Conservation (phyloP, 495 filamentous ascomycete species). For the Platismatia glauca region DNA sequence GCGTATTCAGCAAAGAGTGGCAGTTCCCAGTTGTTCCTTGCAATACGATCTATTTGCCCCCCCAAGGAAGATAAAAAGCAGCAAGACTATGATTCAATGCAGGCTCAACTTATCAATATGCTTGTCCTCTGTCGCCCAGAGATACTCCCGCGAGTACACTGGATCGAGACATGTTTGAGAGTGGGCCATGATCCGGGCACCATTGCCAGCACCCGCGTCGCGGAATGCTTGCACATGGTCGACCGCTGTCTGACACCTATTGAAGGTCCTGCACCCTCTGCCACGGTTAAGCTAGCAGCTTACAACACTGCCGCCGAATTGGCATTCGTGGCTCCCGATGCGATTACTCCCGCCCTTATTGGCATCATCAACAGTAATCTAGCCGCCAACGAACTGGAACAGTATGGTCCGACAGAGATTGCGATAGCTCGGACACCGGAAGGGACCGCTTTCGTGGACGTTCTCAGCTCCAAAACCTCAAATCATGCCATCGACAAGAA, state of each 20-base stretch:
- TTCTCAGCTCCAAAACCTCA: slow-evolving; percentile 68
- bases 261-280: not conserved
- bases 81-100: slow-evolving; percentile 31
- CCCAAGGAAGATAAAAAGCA: slow-evolving; percentile 25
- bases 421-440: slow-evolving; percentile 85
- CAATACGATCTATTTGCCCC: slow-evolving; percentile 64
- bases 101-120: slow-evolving; percentile 60
- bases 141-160: slow-evolving; percentile 65
- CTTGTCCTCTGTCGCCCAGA: slow-evolving; percentile 71
- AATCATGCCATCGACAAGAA: slow-evolving; percentile 65
- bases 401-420: slow-evolving; percentile 74
- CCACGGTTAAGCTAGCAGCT: slow-evolving; percentile 53
- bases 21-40: slow-evolving; percentile 47
- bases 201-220: slow-evolving; percentile 47
- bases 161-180: slow-evolving; percentile 80
- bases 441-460: slow-evolving; percentile 80
- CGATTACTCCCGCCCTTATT: slow-evolving; percentile 66
- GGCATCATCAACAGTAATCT: slow-evolving; percentile 63
- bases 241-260: slow-evolving; percentile 2
- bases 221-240: slow-evolving; percentile 41
- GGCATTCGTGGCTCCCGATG: slow-evolving; percentile 84
- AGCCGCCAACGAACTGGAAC: slow-evolving; percentile 51
- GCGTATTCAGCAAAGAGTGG: slow-evolving; percentile 60
- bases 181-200: slow-evolving; percentile 73
- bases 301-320: slow-evolving; percentile 77